Evolutionary conservation across 345 rosid genomes (phyloP), one percentile per base, ranked within the genome.

Genomic region (Rhizophora mangle): DNA sequence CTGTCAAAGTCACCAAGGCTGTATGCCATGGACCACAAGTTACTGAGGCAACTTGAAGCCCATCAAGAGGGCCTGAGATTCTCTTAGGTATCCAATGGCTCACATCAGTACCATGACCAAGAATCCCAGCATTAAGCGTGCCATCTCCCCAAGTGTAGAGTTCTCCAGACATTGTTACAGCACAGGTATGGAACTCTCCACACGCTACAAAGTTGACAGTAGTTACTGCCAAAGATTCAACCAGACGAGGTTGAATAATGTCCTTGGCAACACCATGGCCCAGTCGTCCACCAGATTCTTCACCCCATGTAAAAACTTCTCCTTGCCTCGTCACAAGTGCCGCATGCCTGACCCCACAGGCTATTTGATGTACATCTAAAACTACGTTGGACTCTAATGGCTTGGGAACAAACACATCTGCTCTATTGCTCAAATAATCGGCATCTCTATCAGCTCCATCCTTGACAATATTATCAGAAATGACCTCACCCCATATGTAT

Each of bases 11-110:
- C 81, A 89, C 80, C 81, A 94, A 78, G 71, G 98, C 95, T 19
- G 97, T 94, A 83, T 94, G 97, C 98, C 98, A 94, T 4, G 97
- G 89, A 80, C 98, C 98, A 78, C 98, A 94, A 47, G 91, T 78
- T 8, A 94, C 98, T 6, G 87, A 87, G 74, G 93, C 89, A 78
- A 94, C 72, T 56, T 82, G 93, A 78, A 94, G 93, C 74, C 98
- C 93, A 76, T 91, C 97, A 47, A 94, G 95, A 63, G 96, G 96
- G 72, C 93, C 96, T 5, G 90, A 82, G 65, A 94, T 83, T 81
- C 96, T 89, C 87, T 94, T 91, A 32, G 97, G 98, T 82, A 94
- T 89, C 98, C 98, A 94, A 77, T 91, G 96, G 74, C 97, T 91
- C 60, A 84, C 92, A 79, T 88, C 84, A 27, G 87, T 84, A 64